Evolutionary conservation across 805 yeast genomes (phyloP).

Genomic region (Candida chilensis): DNA sequence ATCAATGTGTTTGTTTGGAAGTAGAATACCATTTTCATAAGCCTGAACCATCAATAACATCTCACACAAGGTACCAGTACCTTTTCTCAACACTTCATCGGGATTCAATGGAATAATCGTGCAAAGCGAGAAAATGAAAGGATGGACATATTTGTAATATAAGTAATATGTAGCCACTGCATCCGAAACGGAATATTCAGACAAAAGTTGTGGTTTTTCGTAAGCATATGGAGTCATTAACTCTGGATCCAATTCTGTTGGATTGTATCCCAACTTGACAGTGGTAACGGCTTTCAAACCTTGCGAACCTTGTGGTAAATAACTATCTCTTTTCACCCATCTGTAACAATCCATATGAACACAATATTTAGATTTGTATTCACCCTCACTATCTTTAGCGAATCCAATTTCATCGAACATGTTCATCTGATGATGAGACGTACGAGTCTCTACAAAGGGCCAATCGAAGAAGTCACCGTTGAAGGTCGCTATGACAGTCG

Average conservation of each 20-base stretch:
- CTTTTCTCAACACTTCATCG: slow-evolving; percentile 91
- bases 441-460: slow-evolving; percentile 94
- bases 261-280: slow-evolving; percentile 90
- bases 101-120: slow-evolving; percentile 94
- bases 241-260: slow-evolving; percentile 95
- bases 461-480: slow-evolving; percentile 99
- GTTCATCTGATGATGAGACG: slow-evolving; percentile 73
- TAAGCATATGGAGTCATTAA: slow-evolving; percentile 96
- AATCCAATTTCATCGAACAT: slow-evolving; percentile 94
- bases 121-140: slow-evolving; percentile 91
- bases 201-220: slow-evolving; percentile 83
- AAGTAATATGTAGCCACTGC: slow-evolving; percentile 97
- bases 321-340: slow-evolving; percentile 98
- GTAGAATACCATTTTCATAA: slow-evolving; percentile 59
- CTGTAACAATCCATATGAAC: slow-evolving; percentile 95
- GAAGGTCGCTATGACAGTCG: slow-evolving; percentile 96
- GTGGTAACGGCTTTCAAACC: slow-evolving; percentile 98
- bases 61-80: slow-evolving; percentile 98
- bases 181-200: slow-evolving; percentile 98
- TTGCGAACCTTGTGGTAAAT: slow-evolving; percentile 96
- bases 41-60: slow-evolving; percentile 97
- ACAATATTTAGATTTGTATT: slow-evolving; percentile 87
- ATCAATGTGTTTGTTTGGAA: slow-evolving; percentile 92
- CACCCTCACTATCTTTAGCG: slow-evolving; percentile 81
- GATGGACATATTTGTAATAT: slow-evolving; percentile 94